A percentile compares a stretch with the other conserved stretches of the same genome.
These are phyloP conservation scores for Fusarium xyrophilum DNA, from an alignment of 2,329 filamentous ascomycete species.

Conservation along the genomic window DNA sequence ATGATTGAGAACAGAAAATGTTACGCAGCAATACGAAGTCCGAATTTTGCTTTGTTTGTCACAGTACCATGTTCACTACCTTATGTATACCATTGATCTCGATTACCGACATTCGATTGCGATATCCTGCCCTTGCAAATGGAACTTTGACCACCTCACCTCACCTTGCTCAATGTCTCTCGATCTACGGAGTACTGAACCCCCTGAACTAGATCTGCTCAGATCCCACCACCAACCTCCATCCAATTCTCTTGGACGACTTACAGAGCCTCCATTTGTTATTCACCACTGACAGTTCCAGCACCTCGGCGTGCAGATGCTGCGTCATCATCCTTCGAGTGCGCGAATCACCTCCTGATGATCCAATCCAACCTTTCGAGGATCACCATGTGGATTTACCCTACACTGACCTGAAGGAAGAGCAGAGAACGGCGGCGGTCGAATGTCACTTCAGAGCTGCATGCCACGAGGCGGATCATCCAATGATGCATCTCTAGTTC, in stretches of 20 bases:
- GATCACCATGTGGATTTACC: constrained; percentile 21
- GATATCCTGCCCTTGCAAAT: constrained; percentile 24
- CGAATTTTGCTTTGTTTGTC: neutral
- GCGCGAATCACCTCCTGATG: constrained; percentile 11
- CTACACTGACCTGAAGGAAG: constrained; percentile 19
- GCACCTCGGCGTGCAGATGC: neutral
- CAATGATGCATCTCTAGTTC: constrained; percentile 36
- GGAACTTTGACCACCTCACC: constrained; percentile 23
- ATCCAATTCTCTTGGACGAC: constrained; percentile 23
- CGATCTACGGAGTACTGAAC: neutral
- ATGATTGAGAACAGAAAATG: neutral
- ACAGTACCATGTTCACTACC: neutral
- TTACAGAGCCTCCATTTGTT: neutral
- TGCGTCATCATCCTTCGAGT: constrained; percentile 21
- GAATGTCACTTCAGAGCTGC: constrained; percentile 20
- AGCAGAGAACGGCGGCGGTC: neutral
- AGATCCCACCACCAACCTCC: constrained; percentile 3
- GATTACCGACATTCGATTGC: constrained; percentile 17
- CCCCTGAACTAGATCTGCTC: constrained; percentile 17
- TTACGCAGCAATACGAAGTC: neutral
- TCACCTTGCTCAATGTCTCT: neutral
- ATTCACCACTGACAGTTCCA: constrained; percentile 2
- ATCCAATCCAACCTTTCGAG: constrained; percentile 12
- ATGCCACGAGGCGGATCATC: constrained; percentile 38
- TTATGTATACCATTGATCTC: constrained; percentile 3